Evolutionary conservation across 139 green algal species (phyloP).

Genomic region (Chlorella vulgaris): DNA sequence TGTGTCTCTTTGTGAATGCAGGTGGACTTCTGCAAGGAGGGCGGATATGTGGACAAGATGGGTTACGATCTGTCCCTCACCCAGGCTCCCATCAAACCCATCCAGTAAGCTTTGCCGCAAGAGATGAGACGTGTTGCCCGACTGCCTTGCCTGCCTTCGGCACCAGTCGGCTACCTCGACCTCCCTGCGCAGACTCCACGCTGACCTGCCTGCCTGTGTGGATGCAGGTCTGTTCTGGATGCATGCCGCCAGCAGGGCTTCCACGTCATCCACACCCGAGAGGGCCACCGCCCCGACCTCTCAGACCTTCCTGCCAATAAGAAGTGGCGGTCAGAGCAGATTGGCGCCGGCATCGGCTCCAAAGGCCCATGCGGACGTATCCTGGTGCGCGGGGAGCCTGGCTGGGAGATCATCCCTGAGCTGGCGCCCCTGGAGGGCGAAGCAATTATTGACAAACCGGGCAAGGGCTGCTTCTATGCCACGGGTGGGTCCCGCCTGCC

Average conservation of each 20-base stretch:
- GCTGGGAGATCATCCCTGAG: slow-evolving; percentile 76
- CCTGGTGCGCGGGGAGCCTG: slow-evolving; percentile 62
- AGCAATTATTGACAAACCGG: slow-evolving; percentile 71
- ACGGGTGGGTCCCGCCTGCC: slow-evolving; percentile 15
- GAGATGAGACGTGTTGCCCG: too few species aligned
- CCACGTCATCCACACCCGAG: slow-evolving; percentile 68
- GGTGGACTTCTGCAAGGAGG: slow-evolving; percentile 68
- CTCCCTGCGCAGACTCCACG: too few species aligned
- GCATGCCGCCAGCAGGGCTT: slow-evolving; percentile 47
- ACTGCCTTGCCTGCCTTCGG: background rate
- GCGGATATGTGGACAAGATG: slow-evolving; percentile 73
- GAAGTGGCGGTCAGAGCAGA: slow-evolving; percentile 54
- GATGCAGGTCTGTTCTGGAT: slow-evolving; percentile 52
- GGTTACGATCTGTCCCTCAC: slow-evolving; percentile 64
- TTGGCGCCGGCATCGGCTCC: slow-evolving; percentile 64
- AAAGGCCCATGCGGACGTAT: slow-evolving; percentile 53
- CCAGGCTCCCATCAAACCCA: slow-evolving; percentile 57
- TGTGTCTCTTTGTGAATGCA: slow-evolving; percentile 31
- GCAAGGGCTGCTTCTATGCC: slow-evolving; percentile 67
- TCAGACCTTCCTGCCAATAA: slow-evolving; percentile 72
- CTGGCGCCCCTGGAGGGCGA: slow-evolving; percentile 55
- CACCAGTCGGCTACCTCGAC: too few species aligned
- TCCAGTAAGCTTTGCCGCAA: slow-evolving; percentile 27
- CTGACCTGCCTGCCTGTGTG: too few species aligned
- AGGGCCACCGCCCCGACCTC: slow-evolving; percentile 69